phyloP scores from a whole-genome alignment of 2,329 filamentous ascomycete species.

The Aspergillus proliferans region DNA sequence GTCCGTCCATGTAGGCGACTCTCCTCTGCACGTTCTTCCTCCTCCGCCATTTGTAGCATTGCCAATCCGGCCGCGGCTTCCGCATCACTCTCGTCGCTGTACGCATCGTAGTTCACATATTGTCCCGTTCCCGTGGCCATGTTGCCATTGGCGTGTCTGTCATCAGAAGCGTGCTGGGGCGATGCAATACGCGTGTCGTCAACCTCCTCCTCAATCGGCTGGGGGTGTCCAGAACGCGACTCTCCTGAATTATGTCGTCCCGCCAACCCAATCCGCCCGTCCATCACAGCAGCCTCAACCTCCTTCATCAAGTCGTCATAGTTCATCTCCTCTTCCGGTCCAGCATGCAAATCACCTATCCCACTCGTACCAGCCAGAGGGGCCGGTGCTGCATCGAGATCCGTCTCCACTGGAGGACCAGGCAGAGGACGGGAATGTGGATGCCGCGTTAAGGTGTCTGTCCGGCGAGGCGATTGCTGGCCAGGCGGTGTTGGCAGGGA shows the following conservation, averaged over 20 bases:
- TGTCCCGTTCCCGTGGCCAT: conserved; percentile 39
- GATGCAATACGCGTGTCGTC: conserved; percentile 16
- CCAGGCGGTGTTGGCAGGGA: conserved; percentile 45
- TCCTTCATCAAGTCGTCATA: conserved; percentile 55
- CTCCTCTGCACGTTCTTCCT: conserved; percentile 59
- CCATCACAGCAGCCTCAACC: conserved; percentile 49
- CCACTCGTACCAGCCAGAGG: conserved; percentile 14
- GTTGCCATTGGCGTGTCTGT: conserved; percentile 44
- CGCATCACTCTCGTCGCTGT: conserved; percentile 73
- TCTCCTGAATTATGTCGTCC: conserved; percentile 21
- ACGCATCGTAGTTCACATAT: conserved; percentile 43
- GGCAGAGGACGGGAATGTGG: conserved; percentile 55
- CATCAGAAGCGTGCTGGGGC: conserved; percentile 25
- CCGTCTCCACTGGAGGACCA: conserved; percentile 47
- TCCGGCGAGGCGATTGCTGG: conserved; percentile 47
- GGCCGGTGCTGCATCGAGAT: conserved; percentile 20
- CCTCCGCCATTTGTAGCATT: conserved; percentile 77
- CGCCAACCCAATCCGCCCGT: conserved; percentile 19
- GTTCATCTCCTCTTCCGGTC: conserved; percentile 34
- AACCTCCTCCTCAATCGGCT: conserved; percentile 9
- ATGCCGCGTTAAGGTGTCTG: conserved; percentile 50
- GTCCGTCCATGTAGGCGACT: conserved; percentile 45
- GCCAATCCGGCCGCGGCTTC: conserved; percentile 79
- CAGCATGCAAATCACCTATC: conserved; percentile 23
- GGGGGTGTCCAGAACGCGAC: conserved; percentile 14